Base-by-base conservation (phyloP, 148 eudicot genomes). In the Rhododendron vialii region DNA sequence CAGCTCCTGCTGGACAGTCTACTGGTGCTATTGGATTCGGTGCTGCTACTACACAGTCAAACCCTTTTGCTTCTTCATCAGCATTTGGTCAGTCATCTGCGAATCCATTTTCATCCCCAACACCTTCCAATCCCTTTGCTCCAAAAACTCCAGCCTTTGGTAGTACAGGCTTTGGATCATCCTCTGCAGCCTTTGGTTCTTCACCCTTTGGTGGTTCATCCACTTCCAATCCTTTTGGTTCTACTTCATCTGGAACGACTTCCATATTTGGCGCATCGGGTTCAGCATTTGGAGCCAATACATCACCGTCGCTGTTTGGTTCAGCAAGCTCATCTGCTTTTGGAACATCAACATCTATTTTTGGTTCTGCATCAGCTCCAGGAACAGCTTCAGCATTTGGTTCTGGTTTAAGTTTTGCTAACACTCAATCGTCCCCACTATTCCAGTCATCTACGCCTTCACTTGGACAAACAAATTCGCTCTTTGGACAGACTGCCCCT, bases 391-490 rank as follows among this genome's bases (percentile, higher is more conserved):
- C 95, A 82, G 85, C 92, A 78, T 96, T 93, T 90, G 90, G 91
- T 84, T 86, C 94, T 85, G 88, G 94, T 55, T 89, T 94, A 84
- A 91, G 85, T 75, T 96, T 94, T 89, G 92, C 90, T 22, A 94
- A 88, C 88, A 88, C 98, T 38, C 98, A 94, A 87, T 82, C 96
- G 82, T 92, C 98, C 14, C 90, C 94, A 13, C 82, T 91, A 57
- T 95, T 94, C 87, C 99, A 94, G 91, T 92, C 98, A 67, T 28
- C 93, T 80, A 78, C 95, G 43, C 95, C 96, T 87, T 84, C 98
- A 77, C 89, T 94, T 90, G 96, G 96, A 73, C 98, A 92, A 90
- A 87, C 91, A 48, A 92, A 89, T 85, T 86, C 93, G 84, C 85
- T 86, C 81, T 94, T 95, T 88, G 96, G 95, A 82, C 99, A 94